Conservation (phyloP, 2,329 filamentous ascomycete genomes). For the Aspergillus sp. region DNA sequence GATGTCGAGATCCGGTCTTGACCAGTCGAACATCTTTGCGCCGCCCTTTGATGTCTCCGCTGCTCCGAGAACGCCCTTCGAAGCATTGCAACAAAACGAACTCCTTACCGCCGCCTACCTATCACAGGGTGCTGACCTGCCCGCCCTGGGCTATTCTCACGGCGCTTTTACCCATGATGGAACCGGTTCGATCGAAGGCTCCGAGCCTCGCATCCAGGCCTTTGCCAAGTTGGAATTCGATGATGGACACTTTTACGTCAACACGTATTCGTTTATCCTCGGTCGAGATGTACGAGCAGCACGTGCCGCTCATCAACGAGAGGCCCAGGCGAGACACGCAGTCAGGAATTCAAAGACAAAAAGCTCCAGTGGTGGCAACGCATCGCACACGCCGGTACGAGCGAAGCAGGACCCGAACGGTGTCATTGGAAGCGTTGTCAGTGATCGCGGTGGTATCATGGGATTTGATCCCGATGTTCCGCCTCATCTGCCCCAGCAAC, state of each 20-base stretch:
- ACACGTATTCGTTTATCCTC: slow-evolving; percentile 53
- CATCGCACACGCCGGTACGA: slow-evolving; percentile 36
- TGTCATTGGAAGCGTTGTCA: slow-evolving; percentile 43
- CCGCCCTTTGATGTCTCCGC: slow-evolving; percentile 24
- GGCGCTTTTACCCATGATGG: slow-evolving; percentile 19
- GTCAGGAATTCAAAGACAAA: slow-evolving; percentile 34
- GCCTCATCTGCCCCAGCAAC: slow-evolving; percentile 28
- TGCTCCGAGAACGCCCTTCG: slow-evolving; percentile 25
- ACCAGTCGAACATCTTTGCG: slow-evolving; percentile 24
- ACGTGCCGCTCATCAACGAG: slow-evolving; percentile 37
- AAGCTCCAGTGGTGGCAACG: slow-evolving; percentile 37
- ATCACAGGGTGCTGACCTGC: slow-evolving; percentile 26
- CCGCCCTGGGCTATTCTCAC: slow-evolving; percentile 24
- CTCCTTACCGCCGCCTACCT: slow-evolving; percentile 31
- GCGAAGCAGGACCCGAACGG: slow-evolving; percentile 36
- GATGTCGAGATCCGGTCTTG: slow-evolving; percentile 21
- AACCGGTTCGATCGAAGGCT: slow-evolving; percentile 28
- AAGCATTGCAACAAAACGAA: slow-evolving; percentile 31
- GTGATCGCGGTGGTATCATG: slow-evolving; percentile 48
- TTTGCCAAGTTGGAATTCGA: slow-evolving; percentile 57
- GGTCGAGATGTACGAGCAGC: slow-evolving; percentile 50
- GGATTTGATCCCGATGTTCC: slow-evolving; percentile 37
- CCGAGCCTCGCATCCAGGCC: slow-evolving; percentile 44
- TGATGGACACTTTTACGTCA: slow-evolving; percentile 58
- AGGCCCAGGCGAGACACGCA: slow-evolving; percentile 33